phyloP scores from a whole-genome alignment of 2,329 filamentous ascomycete species.

The Chaetomiaceae sp. region DNA sequence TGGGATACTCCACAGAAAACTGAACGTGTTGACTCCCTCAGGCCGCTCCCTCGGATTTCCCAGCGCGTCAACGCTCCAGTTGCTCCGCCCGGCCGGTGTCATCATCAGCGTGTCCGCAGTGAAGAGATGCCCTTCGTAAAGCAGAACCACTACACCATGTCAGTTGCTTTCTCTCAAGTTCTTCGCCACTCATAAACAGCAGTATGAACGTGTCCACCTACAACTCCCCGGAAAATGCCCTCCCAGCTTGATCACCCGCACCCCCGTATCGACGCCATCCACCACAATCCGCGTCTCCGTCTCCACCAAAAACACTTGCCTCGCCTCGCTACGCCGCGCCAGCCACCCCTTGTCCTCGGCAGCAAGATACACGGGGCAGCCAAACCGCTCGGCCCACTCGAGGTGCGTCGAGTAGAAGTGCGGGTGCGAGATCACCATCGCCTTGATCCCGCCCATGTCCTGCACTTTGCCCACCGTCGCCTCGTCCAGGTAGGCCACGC shows the following conservation, averaged over 20 bases:
- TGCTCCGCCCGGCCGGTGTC: slow-evolving; percentile 51
- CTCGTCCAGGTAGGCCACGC: slow-evolving; percentile 62
- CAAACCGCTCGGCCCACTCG: slow-evolving; percentile 64
- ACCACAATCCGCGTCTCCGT: slow-evolving; percentile 37
- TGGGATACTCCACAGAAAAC: slow-evolving; percentile 72
- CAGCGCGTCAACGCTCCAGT: slow-evolving; percentile 40
- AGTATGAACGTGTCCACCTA: slow-evolving; percentile 2
- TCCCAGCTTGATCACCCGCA: slow-evolving; percentile 62
- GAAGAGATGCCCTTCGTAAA: slow-evolving; percentile 57
- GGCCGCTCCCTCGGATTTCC: slow-evolving; percentile 35
- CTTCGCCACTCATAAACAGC: neutral
- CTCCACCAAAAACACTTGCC: slow-evolving; percentile 42
- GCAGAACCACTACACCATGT: slow-evolving; percentile 44
- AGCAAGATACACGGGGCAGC: slow-evolving; percentile 63
- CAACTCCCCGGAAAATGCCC: slow-evolving; percentile 73
- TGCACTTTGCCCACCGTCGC: slow-evolving; percentile 55
- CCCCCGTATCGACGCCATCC: slow-evolving; percentile 35
- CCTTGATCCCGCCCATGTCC: slow-evolving; percentile 57
- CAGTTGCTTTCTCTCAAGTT: neutral
- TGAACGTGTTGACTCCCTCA: slow-evolving; percentile 46
- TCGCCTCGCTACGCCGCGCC: slow-evolving; percentile 34
- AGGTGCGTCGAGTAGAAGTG: slow-evolving; percentile 76
- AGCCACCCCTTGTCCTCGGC: slow-evolving; percentile 62
- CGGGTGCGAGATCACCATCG: slow-evolving; percentile 72
- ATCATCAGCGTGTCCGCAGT: slow-evolving; percentile 73